Evolutionary conservation across 2,329 filamentous ascomycete species (phyloP), one percentile per base, ranked within the genome.

Genomic region (Curvularia verruculosa): DNA sequence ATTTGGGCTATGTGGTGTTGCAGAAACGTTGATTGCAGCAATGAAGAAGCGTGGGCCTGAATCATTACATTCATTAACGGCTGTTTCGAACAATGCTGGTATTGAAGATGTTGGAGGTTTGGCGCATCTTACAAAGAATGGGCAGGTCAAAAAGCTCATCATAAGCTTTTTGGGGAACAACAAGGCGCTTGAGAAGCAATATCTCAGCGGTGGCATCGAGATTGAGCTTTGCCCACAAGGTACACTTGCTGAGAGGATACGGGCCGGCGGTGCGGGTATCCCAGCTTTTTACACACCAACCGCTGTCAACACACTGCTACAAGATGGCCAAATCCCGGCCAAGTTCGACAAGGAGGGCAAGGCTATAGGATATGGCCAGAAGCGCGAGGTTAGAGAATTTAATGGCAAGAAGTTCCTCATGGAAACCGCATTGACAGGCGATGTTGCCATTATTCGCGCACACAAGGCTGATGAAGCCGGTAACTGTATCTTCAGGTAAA

Each of bases 201-300:
- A 92, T 66, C 76, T 93, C 18, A 85, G 83, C 0, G 90, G 90
- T 31, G 81, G 89, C 63, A 87, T 92, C 63, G 86, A 87, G 3
- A 85, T 93, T 59, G 90, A 93, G 77, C 79, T 93, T 13, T 91
- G 88, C 60, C 90, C 90, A 0, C 90, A 93, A 67, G 90, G 90
- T 10, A 90, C 89, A 1, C 78, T 91, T 45, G 89, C 88, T 0
- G 89, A 91, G 79, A 81, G 89, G 59, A 84, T 91, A 67, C 80
- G 89, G 47, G 89, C 89, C 15, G 90, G 84, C 1, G 90, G 90
- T 15, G 88, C 88, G 34, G 90, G 90, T 3, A 92, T 93, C 52
- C 89, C 90, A 3, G 90, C 90, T 0, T 93, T 95, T 72, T 95
- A 87, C 69, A 93, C 91, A 0, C 87, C 90, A 0, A 91, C 91